Evolutionary conservation across 2,329 filamentous ascomycete species (phyloP).

Genomic region (Eutypa lata): DNA sequence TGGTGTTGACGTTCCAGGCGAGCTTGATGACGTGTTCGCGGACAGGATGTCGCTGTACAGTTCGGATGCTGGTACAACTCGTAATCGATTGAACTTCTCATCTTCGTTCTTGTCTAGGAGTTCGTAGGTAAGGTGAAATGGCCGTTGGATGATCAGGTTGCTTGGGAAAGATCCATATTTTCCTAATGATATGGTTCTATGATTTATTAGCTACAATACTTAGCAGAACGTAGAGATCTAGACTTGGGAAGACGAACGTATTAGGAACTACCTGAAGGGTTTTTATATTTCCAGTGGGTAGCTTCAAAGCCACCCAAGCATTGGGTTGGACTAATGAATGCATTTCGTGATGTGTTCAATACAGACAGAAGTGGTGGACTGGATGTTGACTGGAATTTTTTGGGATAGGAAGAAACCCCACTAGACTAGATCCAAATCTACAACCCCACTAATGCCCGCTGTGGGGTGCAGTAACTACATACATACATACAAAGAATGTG

Average conservation of each 20-base stretch:
- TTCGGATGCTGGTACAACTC: slow-evolving; percentile 76
- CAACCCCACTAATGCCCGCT: background rate
- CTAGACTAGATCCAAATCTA: too few species aligned
- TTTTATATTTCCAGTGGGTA: slow-evolving; percentile 56
- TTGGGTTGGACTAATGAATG: slow-evolving; percentile 51
- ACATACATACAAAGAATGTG: background rate
- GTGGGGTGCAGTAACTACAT: background rate
- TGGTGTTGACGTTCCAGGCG: slow-evolving; percentile 34
- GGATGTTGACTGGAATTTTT: too few species aligned
- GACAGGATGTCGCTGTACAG: slow-evolving; percentile 75
- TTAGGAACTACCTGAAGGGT: slow-evolving; percentile 59
- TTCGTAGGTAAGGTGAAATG: slow-evolving; percentile 89
- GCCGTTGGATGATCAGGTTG: slow-evolving; percentile 86
- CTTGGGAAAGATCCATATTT: slow-evolving; percentile 91
- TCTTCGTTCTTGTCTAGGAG: slow-evolving; percentile 68
- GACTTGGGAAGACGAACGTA: slow-evolving; percentile 44
- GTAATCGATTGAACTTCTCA: slow-evolving; percentile 65
- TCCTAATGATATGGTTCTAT: slow-evolving; percentile 74
- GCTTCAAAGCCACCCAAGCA: slow-evolving; percentile 57
- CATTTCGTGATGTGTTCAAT: too few species aligned
- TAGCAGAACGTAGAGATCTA: slow-evolving; percentile 3
- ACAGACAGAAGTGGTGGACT: too few species aligned
- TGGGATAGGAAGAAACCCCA: too few species aligned
- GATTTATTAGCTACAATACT: slow-evolving; percentile 5
- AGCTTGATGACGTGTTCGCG: slow-evolving; percentile 33